A percentile compares a stretch with the other conserved stretches of the same genome.
Evolutionary conservation across 495 filamentous ascomycete genomes (phyloP).

Genomic region (Neurospora tetrasperma): DNA sequence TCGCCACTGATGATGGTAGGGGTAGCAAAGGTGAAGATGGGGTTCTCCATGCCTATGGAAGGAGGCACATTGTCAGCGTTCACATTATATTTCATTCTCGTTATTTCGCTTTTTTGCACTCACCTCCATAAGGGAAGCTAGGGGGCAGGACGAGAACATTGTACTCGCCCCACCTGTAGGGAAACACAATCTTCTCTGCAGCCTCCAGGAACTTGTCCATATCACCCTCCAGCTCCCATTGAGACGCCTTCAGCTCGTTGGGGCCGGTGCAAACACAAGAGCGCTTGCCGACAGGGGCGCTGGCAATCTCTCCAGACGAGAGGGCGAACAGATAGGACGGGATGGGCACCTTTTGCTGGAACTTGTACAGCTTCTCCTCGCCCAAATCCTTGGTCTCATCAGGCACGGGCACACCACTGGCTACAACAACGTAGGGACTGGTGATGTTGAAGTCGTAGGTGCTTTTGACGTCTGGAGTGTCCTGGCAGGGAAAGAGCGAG

Average conservation of each 20-base stretch:
- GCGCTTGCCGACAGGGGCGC: constrained; percentile 73
- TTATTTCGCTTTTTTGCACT: not conserved
- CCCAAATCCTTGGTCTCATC: constrained; percentile 32
- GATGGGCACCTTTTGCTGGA: constrained; percentile 82
- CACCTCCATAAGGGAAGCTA: constrained; percentile 71
- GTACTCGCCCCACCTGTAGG: constrained; percentile 88
- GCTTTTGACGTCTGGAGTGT: constrained; percentile 90
- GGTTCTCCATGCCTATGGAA: constrained; percentile 78
- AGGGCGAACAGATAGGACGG: constrained; percentile 90
- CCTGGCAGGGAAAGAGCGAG: constrained; percentile 91
- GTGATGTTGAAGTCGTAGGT: constrained; percentile 81
- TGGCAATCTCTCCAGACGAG: constrained; percentile 79
- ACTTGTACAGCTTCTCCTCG: constrained; percentile 58
- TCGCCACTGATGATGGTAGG: constrained; percentile 89
- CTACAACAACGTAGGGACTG: constrained; percentile 78
- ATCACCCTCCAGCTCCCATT: constrained; percentile 82
- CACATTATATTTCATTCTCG: not conserved
- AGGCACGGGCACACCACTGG: constrained; percentile 67
- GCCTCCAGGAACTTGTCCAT: constrained; percentile 85
- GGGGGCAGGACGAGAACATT: constrained; percentile 86
- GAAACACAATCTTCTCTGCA: constrained; percentile 79
- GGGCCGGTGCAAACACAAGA: constrained; percentile 78
- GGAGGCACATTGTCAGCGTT: constrained; percentile 3
- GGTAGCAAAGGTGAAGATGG: constrained; percentile 85
- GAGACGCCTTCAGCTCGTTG: constrained; percentile 69